Evolutionary conservation across 495 filamentous ascomycete genomes (phyloP).

Genomic region (Neurospora pannonica): DNA sequence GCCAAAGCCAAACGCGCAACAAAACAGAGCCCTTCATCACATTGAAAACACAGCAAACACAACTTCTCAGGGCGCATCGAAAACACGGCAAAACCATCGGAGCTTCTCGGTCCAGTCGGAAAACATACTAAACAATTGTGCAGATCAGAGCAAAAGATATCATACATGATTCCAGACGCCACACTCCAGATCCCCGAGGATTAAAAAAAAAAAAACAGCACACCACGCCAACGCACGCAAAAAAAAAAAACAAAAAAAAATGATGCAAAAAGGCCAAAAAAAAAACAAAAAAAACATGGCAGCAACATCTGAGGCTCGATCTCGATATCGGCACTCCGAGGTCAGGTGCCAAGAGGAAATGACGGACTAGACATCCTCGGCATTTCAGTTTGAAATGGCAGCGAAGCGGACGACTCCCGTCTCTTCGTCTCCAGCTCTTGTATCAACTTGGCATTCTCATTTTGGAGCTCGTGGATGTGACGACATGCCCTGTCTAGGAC

Average conservation of each 20-base stretch:
- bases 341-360: not conserved
- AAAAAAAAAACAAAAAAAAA: not conserved
- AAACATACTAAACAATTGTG: not conserved
- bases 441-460: not conserved
- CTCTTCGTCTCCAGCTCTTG: not conserved
- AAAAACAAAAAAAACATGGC: not conserved
- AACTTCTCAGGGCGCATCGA: not conserved
- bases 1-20: not conserved
- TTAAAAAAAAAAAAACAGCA: not conserved
- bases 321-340: not conserved
- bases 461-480: constrained; percentile 6
- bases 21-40: not conserved
- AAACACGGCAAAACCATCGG: not conserved
- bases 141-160: not conserved
- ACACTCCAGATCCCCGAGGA: not conserved
- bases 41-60: not conserved
- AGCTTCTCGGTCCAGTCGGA: not conserved
- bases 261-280: not conserved
- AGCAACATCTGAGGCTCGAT: not conserved
- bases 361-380: not conserved
- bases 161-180: not conserved
- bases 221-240: not conserved
- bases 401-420: not conserved
- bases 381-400: not conserved
- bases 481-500: constrained; percentile 18